Evolutionary conservation across 2,329 filamentous ascomycete genomes (phyloP), one percentile per base, ranked within the genome.

Genomic region (Curvularia verruculosa): DNA sequence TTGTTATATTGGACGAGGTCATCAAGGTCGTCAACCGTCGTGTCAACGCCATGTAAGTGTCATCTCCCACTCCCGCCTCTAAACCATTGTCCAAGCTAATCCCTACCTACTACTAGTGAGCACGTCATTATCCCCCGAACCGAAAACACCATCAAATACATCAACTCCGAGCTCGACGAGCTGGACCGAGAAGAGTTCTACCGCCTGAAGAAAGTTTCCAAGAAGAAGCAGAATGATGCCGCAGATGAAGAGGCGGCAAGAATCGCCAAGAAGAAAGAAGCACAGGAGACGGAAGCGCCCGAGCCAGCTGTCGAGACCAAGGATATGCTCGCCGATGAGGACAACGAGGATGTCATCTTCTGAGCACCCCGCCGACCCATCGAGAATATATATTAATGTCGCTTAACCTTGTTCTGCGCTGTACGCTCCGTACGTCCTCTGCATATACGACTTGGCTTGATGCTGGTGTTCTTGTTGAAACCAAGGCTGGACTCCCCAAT

Each of bases 71-170:
- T 43, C 29, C 49, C 41, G 24, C 3, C 8, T 5, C 43, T 5
- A 19, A 19, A 24, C 18, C 15, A 13, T 21, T 26, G 29, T 43
- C 44, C 21, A 45, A 50, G 36, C 71, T 75, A 49, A 75, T 60
- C 19, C 2, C 28, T 48, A 26, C 18, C 65, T 18, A 2, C 28
- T 48, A 26, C 18, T 65, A 90, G 87, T 71, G 91, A 95, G 78
- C 90, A 96, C 77, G 91, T 99, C 68, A 98, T 99, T 68, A 99
- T 99, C 70, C 95, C 95, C 12, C 86, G 95, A 65, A 99, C 95
- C 13, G 95, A 99, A 77, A 99, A 98, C 73, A 99, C 95, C n/a
- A 99, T 99, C 82, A 97, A 96, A 80, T 99, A 98, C 74, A 98
- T 98, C 84, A 98, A 98, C 80, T 96, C 94, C 1, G 95, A 99